Percentiles rank a stretch among this genome's conserved stretches.
Conservation (phyloP, 2,329 filamentous ascomycete species). For the Colletotrichum sidae region DNA sequence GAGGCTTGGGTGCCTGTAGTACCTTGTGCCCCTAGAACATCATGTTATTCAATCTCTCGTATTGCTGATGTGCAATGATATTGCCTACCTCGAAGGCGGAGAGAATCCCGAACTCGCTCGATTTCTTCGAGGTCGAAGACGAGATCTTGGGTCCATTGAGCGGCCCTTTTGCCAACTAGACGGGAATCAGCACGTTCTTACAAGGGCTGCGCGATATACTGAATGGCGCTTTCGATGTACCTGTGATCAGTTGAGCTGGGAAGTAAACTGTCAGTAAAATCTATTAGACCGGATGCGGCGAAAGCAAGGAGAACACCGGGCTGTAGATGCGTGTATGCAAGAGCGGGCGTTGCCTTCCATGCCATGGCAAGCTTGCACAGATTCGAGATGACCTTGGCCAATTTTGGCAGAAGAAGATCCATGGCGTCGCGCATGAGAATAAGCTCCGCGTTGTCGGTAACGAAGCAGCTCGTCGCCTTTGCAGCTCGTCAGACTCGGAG, state of each 20-base stretch:
- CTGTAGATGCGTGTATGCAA: constrained; percentile 82
- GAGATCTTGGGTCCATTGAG: constrained; percentile 77
- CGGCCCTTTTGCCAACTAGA: constrained; percentile 72
- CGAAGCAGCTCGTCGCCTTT: constrained; percentile 60
- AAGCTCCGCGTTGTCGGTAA: constrained; percentile 82
- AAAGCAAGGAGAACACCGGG: constrained; percentile 46
- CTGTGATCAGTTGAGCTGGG: constrained; percentile 61
- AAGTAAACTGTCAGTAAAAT: no score
- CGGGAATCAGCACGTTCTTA: no score
- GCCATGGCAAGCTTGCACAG: constrained; percentile 77
- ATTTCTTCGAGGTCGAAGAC: constrained; percentile 79
- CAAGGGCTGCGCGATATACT: no score
- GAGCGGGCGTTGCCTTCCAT: constrained; percentile 68
- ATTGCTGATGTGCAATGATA: no score
- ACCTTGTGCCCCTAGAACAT: constrained; percentile 53
- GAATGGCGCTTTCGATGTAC: no score
- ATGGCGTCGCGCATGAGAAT: constrained; percentile 79
- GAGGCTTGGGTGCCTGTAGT: constrained; percentile 84
- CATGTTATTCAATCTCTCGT: no score
- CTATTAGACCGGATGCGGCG: no score
- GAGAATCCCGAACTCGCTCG: constrained; percentile 73
- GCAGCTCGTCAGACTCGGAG: neutral
- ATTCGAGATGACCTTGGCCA: constrained; percentile 83
- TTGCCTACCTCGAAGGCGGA: constrained; percentile 75
- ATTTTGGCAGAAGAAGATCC: constrained; percentile 79